Evolutionary conservation across 805 yeast genomes (phyloP), one percentile per base, ranked within the genome.

Genomic region (Sungouiozyma ichnusensis): DNA sequence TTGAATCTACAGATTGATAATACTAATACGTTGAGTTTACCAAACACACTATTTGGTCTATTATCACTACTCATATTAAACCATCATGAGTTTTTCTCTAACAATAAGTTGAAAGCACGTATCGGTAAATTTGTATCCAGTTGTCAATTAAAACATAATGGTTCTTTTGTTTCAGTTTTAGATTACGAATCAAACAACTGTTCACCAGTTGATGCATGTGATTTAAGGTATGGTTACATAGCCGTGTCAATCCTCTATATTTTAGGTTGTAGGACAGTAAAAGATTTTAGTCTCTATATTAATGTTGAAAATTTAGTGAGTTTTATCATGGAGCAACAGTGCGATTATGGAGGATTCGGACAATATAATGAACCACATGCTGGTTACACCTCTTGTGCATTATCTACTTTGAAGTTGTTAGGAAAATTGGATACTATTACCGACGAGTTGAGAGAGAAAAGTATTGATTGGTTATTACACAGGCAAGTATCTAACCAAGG

Each of bases 381-480:
- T 6, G 98, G 97, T 0, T 69, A 83, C 45, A 82, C 95, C 0
- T 90, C 77, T 54, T 88, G 97, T 63, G 95, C 84, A 0, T 51
- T 88, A 18, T 81, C 82, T 0, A 60, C 83, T 1, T 65, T 86
- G 43, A 53, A 58, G 29, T 49, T 84, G 35, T 51, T 70, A 4
- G 65, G 55, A 3, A 45, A 48, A 11, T 27, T 67, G 7, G 55
- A 54, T 16, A n/a, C 36, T n/a, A 32, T 54, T 6, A 42, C 42
- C 5, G 29, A 39, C 2, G 37, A 37, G 1, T 57, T 60, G 8
- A 66, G 66, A 66, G 48, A 50, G 1, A 52, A 51, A 8, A 77
- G 87, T 0, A 44, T 70, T 2, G 61, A 67, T 31, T 84, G 86
- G 82, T 63, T 85, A 16, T 67, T 72, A 2, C 78, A 77, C 45